phyloP scores from a whole-genome alignment of 192 early-diverging fungal species.

The Coemansia sp. region DNA sequence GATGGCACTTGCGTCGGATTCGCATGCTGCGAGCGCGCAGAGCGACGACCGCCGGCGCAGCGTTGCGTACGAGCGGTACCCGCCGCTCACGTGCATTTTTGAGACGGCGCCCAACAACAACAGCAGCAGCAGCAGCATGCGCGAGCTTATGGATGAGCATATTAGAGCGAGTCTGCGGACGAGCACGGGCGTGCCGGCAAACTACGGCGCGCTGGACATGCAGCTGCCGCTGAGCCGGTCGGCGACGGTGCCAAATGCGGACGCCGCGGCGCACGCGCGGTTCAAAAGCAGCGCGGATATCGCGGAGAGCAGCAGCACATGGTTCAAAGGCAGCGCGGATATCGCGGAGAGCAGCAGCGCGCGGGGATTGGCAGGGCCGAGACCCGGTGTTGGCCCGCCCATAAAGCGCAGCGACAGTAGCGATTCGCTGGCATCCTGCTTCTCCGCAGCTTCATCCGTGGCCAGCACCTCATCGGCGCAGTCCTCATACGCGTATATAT shows the following conservation, averaged over 20 bases:
- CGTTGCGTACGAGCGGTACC: slow-evolving; percentile 46
- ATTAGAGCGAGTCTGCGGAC: slow-evolving; percentile 1
- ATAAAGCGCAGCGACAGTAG: slow-evolving; percentile 13
- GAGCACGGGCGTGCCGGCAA: slow-evolving; percentile 3
- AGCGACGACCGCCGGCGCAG: slow-evolving; percentile 33
- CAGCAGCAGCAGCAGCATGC: too few species aligned
- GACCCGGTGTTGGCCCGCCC: background rate
- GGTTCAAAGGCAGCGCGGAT: background rate
- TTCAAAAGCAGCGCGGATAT: background rate
- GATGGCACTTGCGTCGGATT: background rate
- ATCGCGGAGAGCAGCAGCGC: background rate
- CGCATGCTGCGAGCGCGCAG: background rate
- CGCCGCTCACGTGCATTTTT: slow-evolving; percentile 50
- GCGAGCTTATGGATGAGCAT: slow-evolving; percentile 2
- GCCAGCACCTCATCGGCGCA: slow-evolving; percentile 32
- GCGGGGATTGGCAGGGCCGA: background rate
- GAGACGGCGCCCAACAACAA: slow-evolving; percentile 13
- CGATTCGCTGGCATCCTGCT: slow-evolving; percentile 27
- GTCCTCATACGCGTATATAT: slow-evolving; percentile 49
- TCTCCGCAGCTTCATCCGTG: slow-evolving; percentile 20
- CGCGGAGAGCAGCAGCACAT: background rate
- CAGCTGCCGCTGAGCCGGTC: background rate
- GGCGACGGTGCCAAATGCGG: background rate
- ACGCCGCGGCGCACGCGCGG: background rate
- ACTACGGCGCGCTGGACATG: background rate